Base-by-base conservation (phyloP, 108 stramenopile genomes). In the Seminavis robusta region DNA sequence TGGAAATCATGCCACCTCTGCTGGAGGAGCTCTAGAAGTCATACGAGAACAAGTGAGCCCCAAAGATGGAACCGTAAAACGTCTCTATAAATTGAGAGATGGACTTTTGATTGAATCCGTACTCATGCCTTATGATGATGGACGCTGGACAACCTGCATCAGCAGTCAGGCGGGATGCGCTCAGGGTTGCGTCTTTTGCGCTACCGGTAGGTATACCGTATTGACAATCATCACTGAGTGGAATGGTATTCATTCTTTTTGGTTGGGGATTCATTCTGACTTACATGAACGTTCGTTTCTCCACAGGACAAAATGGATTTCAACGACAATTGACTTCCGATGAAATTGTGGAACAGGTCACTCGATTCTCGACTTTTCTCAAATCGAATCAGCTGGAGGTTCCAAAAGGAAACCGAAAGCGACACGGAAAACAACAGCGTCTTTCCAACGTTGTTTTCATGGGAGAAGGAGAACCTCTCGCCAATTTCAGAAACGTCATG, bases 241-340 rank as follows among this genome's bases (percentile, higher is more conserved):
- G 37, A 31, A 33, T 36, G 2, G 9, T 15, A 3, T 36, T 50
- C 1, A 31, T 50, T 50, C 9, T 19, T 36, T 0, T 36, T 37
- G 33, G 17, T 10, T 49, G 27, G 17, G 32, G 48, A 75, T 75
- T 45, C 75, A 74, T 46, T 73, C 78, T 36, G 90, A 88, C 19
- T n/a, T n/a, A n/a, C n/a, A n/a, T n/a, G n/a, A n/a, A n/a, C n/a
- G n/a, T n/a, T n/a, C n/a, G n/a, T n/a, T n/a, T n/a, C n/a, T n/a
- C n/a, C n/a, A n/a, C n/a, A n/a, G 98, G 98, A 11, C 98, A 98
- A 76, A 97, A 96, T 95, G 98, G 98, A 39, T 95, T 98, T 59
- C 65, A 80, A 3, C 70, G 98, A 43, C 95, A 97, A 64, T 48
- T 98, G 41, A 93, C 94, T 5, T 27, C 84, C 5, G 86, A 87